These are phyloP conservation scores for Spencermartinsiella europaea DNA, from an alignment of 805 yeast species.

Conservation along the genomic window DNA sequence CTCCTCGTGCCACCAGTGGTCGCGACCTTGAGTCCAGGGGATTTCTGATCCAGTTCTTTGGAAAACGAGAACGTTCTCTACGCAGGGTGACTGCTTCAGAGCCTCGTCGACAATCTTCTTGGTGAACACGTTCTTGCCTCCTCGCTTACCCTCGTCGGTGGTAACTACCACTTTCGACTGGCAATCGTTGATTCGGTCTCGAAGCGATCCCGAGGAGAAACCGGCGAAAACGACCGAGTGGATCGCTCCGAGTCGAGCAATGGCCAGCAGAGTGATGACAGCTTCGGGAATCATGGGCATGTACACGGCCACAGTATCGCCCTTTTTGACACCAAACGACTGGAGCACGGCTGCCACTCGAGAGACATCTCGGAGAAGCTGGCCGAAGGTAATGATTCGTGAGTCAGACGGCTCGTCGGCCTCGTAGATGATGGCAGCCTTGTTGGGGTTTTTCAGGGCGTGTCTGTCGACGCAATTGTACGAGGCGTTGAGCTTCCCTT, in stretches of 20 bases:
- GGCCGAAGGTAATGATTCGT: constrained; percentile 73
- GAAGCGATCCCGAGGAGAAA: constrained; percentile 85
- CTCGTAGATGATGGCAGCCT: constrained; percentile 68
- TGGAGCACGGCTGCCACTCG: constrained; percentile 80
- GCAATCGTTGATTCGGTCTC: constrained; percentile 87
- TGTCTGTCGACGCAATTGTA: constrained; percentile 95
- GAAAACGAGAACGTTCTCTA: constrained; percentile 78
- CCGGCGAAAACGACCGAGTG: constrained; percentile 98
- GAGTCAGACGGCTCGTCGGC: constrained; percentile 85
- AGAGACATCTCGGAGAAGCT: constrained; percentile 76
- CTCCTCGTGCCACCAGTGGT: constrained; percentile 94
- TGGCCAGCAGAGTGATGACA: constrained; percentile 86
- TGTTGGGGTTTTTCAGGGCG: constrained; percentile 81
- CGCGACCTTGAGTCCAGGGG: constrained; percentile 73
- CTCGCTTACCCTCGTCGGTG: constrained; percentile 92
- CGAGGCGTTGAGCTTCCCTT: constrained; percentile 88
- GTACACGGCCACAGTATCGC: constrained; percentile 95
- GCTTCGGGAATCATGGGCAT: constrained; percentile 98
- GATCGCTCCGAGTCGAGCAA: constrained; percentile 89
- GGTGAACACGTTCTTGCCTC: constrained; percentile 87
- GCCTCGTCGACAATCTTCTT: constrained; percentile 96
- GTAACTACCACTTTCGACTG: constrained; percentile 82
- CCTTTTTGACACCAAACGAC: constrained; percentile 82
- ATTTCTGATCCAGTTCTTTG: constrained; percentile 73
- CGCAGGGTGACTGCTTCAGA: constrained; percentile 60